These are phyloP conservation scores for Paxillus rubicundulus DNA, from an alignment of 768 basidiomycete species.

Conservation along the genomic window DNA sequence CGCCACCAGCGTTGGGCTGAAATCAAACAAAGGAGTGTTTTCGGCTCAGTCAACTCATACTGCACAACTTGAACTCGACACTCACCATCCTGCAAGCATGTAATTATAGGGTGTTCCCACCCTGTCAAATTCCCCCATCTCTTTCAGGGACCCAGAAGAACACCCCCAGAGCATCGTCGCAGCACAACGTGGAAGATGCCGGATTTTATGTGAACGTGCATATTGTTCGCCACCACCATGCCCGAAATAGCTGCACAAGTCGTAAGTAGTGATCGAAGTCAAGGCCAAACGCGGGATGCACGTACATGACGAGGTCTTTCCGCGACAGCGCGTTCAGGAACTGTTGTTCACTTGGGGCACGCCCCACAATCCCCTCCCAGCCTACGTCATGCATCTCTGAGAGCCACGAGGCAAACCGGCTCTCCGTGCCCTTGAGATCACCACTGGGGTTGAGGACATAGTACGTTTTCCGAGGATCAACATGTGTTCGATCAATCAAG, in stretches of 20 bases:
- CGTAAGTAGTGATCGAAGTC: background rate
- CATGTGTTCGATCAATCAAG: conserved; percentile 44
- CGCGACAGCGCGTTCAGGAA: conserved; percentile 66
- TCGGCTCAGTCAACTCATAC: background rate
- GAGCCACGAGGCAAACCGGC: conserved; percentile 77
- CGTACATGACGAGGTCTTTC: conserved; percentile 89
- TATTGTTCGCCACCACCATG: conserved; percentile 97
- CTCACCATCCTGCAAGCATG: conserved; percentile 96
- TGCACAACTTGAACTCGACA: conserved; percentile 10
- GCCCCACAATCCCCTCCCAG: conserved; percentile 82
- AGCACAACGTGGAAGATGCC: conserved; percentile 81
- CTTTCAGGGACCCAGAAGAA: conserved; percentile 83
- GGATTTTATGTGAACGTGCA: conserved; percentile 80
- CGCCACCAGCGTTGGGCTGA: conserved; percentile 86
- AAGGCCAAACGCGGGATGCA: conserved; percentile 16
- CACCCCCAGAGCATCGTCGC: conserved; percentile 98
- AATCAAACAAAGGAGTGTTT: conserved; percentile 1
- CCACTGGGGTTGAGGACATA: conserved; percentile 92
- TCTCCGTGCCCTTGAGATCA: conserved; percentile 82
- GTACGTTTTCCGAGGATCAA: conserved; percentile 70
- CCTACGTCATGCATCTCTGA: conserved; percentile 66
- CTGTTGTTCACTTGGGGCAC: conserved; percentile 80
- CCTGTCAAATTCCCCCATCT: conserved; percentile 94
- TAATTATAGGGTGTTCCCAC: conserved; percentile 92
- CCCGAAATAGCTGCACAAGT: conserved; percentile 78